phyloP scores from a whole-genome alignment of 1,284 basidiomycete species.

The Cystobasidium sp. region DNA sequence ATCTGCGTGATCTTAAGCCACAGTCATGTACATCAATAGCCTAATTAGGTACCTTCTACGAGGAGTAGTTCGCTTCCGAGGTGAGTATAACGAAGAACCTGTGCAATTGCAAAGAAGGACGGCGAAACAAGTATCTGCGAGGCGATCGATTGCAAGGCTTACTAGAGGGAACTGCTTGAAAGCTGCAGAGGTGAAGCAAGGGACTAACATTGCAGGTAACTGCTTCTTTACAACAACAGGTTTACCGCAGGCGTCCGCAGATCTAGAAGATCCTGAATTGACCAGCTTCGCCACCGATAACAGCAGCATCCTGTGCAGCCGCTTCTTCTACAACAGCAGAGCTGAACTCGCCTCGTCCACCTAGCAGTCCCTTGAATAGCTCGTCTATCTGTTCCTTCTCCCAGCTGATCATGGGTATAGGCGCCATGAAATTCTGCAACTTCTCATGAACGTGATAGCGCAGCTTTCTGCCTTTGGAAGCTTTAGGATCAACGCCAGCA shows the following conservation, averaged over 20 bases:
- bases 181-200: no score
- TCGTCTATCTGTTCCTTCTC: slow-evolving; percentile 93
- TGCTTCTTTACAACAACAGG: background rate
- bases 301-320: background rate
- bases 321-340: slow-evolving; percentile 11
- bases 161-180: no score
- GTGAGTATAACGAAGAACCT: no score
- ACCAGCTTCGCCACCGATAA: slow-evolving; percentile 19
- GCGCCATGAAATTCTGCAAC: slow-evolving; percentile 90
- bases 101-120: no score
- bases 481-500: slow-evolving; percentile 84
- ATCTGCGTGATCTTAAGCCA: no score
- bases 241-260: background rate
- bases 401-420: slow-evolving; percentile 69
- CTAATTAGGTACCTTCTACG: no score
- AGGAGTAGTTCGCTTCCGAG: no score
- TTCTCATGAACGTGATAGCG: slow-evolving; percentile 93
- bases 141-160: no score
- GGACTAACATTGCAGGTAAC: background rate
- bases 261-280: slow-evolving; percentile 29
- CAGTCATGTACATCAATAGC: no score
- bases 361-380: slow-evolving; percentile 80
- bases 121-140: no score
- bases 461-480: slow-evolving; percentile 87
- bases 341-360: slow-evolving; percentile 54